Conservation (phyloP, 2,329 filamentous ascomycete species). For the Macrophomina tecta region DNA sequence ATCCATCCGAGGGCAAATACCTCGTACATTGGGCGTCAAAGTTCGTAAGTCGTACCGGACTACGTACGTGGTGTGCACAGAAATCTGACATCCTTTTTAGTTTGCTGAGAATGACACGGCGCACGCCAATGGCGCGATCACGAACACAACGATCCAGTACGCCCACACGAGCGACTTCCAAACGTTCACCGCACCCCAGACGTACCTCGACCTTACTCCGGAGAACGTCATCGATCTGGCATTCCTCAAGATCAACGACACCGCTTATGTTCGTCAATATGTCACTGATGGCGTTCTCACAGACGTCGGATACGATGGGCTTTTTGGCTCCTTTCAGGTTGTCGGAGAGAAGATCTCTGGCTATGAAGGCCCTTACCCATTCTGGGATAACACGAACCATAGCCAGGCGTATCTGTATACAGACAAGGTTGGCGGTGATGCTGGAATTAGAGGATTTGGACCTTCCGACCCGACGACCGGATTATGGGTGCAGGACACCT, state of each 20-base stretch:
- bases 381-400: constrained; percentile 28
- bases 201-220: constrained; percentile 27
- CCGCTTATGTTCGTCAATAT: constrained; percentile 29
- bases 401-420: constrained; percentile 29
- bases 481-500: constrained; percentile 22
- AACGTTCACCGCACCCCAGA: constrained; percentile 27
- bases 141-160: constrained; percentile 28
- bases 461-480: constrained; percentile 24
- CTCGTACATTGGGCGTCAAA: constrained; percentile 25
- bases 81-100: constrained; percentile 10
- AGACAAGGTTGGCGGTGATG: constrained; percentile 28
- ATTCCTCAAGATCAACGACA: constrained; percentile 30
- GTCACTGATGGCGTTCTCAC: constrained; percentile 29
- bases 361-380: constrained; percentile 31
- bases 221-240: constrained; percentile 30
- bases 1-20: constrained; percentile 15
- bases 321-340: constrained; percentile 28
- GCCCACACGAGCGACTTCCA: constrained; percentile 30
- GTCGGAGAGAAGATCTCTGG: constrained; percentile 21
- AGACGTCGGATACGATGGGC: constrained; percentile 30
- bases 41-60: constrained; percentile 26
- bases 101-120: constrained; percentile 25
- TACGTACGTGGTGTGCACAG: not conserved
- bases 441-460: constrained; percentile 23
- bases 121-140: constrained; percentile 23